Conservation (phyloP, 169 alveolate species). For the Cryptosporidium ubiquitum region DNA sequence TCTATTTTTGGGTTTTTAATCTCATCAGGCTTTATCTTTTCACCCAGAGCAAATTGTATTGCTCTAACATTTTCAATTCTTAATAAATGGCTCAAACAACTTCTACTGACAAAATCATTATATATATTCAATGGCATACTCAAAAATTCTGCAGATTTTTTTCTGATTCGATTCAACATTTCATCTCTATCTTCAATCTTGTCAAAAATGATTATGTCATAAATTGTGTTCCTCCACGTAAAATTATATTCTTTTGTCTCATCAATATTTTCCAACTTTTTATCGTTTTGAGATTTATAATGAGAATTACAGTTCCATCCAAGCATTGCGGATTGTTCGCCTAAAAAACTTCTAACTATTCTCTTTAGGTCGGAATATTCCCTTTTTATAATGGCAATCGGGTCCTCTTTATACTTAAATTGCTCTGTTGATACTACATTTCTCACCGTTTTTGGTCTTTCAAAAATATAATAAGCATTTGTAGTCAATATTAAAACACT, state of each 20-base stretch:
- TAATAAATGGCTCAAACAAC: slow-evolving; percentile 17
- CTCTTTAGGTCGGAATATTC: slow-evolving; percentile 43
- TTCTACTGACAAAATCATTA: slow-evolving; percentile 58
- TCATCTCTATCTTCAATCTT: slow-evolving; percentile 69
- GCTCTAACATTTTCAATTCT: slow-evolving; percentile 60
- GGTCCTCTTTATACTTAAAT: slow-evolving; percentile 47
- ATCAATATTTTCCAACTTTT: background rate
- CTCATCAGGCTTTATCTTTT: slow-evolving; percentile 4
- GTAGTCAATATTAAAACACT: slow-evolving; percentile 42
- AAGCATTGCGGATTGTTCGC: slow-evolving; percentile 55
- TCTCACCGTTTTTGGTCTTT: slow-evolving; percentile 56
- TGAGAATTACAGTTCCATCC: slow-evolving; percentile 21
- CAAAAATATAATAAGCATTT: slow-evolving; percentile 32
- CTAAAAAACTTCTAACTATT: slow-evolving; percentile 48
- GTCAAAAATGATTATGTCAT: slow-evolving; percentile 55
- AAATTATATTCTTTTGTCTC: background rate
- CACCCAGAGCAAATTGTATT: slow-evolving; percentile 56
- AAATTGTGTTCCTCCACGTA: slow-evolving; percentile 32
- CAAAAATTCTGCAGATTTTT: slow-evolving; percentile 13
- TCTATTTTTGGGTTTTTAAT: slow-evolving; percentile 37
- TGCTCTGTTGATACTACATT: slow-evolving; percentile 51
- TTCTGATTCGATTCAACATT: slow-evolving; percentile 29
- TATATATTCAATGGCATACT: slow-evolving; percentile 12
- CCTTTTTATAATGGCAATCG: slow-evolving; percentile 34
- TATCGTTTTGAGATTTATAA: background rate